Conservation (phyloP, 805 yeast species). For the Pichia cabralensis region DNA sequence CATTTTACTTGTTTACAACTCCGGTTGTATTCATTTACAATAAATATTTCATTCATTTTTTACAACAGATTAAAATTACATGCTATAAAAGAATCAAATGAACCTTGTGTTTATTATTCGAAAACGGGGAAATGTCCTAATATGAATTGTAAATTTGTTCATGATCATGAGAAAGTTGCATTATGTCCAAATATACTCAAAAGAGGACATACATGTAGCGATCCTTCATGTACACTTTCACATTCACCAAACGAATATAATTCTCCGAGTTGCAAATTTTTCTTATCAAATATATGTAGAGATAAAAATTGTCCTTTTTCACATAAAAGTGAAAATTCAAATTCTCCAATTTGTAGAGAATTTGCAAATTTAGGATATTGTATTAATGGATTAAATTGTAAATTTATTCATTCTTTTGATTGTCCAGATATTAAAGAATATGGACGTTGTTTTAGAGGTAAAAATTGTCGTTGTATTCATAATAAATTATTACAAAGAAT, state of each 20-base stretch:
- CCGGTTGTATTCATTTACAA: too few relatives aligned
- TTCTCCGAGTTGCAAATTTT: constrained; percentile 48
- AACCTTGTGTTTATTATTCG: constrained; percentile 21
- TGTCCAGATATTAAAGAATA: constrained; percentile 65
- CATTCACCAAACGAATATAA: constrained; percentile 53
- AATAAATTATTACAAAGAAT: too few relatives aligned
- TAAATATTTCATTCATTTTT: too few relatives aligned
- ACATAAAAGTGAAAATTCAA: constrained; percentile 34
- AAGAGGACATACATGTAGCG: constrained; percentile 32
- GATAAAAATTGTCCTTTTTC: constrained; percentile 41
- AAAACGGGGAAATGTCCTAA: constrained; percentile 39
- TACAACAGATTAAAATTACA: too few relatives aligned
- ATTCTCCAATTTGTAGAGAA: constrained; percentile 43
- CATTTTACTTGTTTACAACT: too few relatives aligned
- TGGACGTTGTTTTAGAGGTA: constrained; percentile 48
- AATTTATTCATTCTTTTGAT: constrained; percentile 43
- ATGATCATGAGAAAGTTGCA: constrained; percentile 39
- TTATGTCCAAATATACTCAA: constrained; percentile 38
- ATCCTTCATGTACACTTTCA: constrained; percentile 40
- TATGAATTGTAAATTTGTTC: constrained; percentile 46
- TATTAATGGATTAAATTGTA: constrained; percentile 47
- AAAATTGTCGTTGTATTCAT: constrained; percentile 45
- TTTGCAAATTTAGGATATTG: constrained; percentile 68
- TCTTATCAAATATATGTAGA: constrained; percentile 36
- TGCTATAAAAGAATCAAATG: not conserved